phyloP scores from a whole-genome alignment of 2,329 filamentous ascomycete species.

The Lanzia echinophila region DNA sequence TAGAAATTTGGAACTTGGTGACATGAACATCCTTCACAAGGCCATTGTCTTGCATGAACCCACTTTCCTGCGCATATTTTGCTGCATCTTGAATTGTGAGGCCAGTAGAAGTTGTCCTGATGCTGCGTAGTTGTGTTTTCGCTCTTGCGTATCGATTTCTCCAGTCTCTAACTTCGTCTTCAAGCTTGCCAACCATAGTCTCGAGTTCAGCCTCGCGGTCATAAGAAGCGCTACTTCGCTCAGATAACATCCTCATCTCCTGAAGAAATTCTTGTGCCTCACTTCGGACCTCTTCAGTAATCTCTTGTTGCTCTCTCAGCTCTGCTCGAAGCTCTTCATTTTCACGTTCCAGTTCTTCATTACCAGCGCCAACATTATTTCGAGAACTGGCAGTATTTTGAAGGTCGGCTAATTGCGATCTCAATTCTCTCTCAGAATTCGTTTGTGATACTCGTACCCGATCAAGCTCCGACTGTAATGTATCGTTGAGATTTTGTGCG shows the following conservation, averaged over 20 bases:
- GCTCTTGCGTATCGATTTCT: constrained; percentile 80
- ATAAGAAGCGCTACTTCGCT: constrained; percentile 69
- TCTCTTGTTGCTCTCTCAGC: constrained; percentile 66
- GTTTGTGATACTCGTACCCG: constrained; percentile 63
- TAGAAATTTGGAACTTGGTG: constrained; percentile 88
- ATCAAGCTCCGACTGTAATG: constrained; percentile 72
- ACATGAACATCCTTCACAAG: constrained; percentile 86
- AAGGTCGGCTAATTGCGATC: constrained; percentile 54
- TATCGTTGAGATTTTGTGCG: constrained; percentile 70
- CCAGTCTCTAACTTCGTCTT: constrained; percentile 84
- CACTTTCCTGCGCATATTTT: constrained; percentile 57
- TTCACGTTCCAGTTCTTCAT: constrained; percentile 52
- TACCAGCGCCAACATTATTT: constrained; percentile 25
- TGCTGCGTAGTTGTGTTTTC: constrained; percentile 77
- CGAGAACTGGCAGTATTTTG: constrained; percentile 31
- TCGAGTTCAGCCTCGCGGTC: constrained; percentile 78
- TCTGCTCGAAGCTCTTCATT: constrained; percentile 62
- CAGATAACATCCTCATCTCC: constrained; percentile 83
- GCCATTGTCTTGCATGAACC: constrained; percentile 64
- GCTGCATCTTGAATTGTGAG: constrained; percentile 64
- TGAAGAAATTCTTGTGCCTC: constrained; percentile 77
- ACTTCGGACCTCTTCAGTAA: constrained; percentile 79
- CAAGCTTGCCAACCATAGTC: constrained; percentile 66
- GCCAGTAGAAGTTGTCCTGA: constrained; percentile 75
- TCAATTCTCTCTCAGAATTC: constrained; percentile 54